phyloP scores from a whole-genome alignment of 176 grass and related monocot genomes.

The Elaeis guineensis region DNA sequence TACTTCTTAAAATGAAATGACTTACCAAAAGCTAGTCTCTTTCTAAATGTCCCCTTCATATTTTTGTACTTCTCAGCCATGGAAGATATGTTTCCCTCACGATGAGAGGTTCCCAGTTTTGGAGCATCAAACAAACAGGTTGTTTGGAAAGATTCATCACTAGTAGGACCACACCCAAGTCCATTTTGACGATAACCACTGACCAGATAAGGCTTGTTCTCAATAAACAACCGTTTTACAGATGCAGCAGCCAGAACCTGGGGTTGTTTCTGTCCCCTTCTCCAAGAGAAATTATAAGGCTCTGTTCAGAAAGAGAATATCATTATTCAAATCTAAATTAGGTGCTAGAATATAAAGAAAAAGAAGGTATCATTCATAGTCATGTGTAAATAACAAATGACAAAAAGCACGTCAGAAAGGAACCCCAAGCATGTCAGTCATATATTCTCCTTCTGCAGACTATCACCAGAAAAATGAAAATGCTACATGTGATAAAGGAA shows the following conservation, averaged over 20 bases:
- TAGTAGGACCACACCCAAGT: slow-evolving; percentile 26
- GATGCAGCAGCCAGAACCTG: slow-evolving; percentile 83
- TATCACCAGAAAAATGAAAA: no score
- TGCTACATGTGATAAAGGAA: no score
- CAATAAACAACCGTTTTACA: slow-evolving; percentile 78
- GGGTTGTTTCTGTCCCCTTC: slow-evolving; percentile 95
- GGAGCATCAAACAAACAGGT: slow-evolving; percentile 34
- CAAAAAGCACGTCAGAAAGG: no score
- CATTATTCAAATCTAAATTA: neutral
- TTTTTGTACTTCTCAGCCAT: slow-evolving; percentile 85
- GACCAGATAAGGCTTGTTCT: slow-evolving; percentile 85
- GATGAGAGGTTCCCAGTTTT: slow-evolving; percentile 18
- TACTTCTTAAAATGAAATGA: neutral
- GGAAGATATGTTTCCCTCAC: slow-evolving; percentile 70
- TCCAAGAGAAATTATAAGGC: slow-evolving; percentile 64
- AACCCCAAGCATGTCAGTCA: no score
- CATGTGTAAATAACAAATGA: no score
- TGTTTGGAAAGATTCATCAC: slow-evolving; percentile 45
- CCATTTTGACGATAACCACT: slow-evolving; percentile 76
- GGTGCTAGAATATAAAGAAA: no score
- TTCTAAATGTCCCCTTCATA: slow-evolving; percentile 83
- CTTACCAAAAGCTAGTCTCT: slow-evolving; percentile 90
- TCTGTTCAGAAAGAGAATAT: slow-evolving; percentile 47
- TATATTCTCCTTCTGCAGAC: no score
- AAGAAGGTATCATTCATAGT: no score